A percentile compares a stretch with the other conserved stretches of the same genome.
phyloP scores from a whole-genome alignment of 306 rosid genomes.

The Begonia peltatifolia region DNA sequence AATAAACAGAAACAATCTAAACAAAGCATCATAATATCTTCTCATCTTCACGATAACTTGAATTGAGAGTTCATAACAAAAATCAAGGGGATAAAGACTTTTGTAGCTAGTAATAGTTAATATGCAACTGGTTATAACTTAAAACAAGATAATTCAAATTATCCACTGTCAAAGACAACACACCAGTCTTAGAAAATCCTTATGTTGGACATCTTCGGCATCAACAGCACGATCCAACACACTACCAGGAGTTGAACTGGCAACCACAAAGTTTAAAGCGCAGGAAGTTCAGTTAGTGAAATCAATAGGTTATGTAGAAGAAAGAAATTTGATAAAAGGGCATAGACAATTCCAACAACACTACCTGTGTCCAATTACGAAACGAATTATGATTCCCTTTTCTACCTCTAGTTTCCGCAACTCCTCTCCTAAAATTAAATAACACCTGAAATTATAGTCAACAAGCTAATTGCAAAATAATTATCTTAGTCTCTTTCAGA shows the following conservation, averaged over 20 bases:
- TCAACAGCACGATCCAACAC: slow-evolving; percentile 46
- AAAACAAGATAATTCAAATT: background rate
- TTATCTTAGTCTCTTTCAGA: background rate
- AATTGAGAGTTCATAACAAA: no score
- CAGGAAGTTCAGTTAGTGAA: background rate
- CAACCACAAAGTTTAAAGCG: slow-evolving; percentile 1
- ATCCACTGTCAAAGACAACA: slow-evolving; percentile 1
- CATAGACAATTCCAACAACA: background rate
- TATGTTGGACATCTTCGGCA: slow-evolving; percentile 34
- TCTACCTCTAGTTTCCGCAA: slow-evolving; percentile 33
- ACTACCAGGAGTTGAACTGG: slow-evolving; percentile 40
- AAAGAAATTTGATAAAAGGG: background rate
- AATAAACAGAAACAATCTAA: no score
- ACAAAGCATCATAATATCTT: no score
- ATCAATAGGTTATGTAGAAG: background rate
- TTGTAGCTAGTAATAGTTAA: no score
- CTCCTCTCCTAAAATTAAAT: slow-evolving; percentile 20
- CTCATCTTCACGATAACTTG: no score
- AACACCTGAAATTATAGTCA: background rate
- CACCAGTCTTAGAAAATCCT: slow-evolving; percentile 46
- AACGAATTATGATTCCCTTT: slow-evolving; percentile 46
- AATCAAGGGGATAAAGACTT: no score
- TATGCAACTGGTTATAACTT: no score
- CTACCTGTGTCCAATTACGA: slow-evolving; percentile 50
- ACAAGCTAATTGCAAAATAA: slow-evolving; percentile 3